Percentiles rank a stretch among this genome's conserved stretches.
phyloP scores from a whole-genome alignment of 2,329 filamentous ascomycete genomes.

The Pseudonectria buxi region DNA sequence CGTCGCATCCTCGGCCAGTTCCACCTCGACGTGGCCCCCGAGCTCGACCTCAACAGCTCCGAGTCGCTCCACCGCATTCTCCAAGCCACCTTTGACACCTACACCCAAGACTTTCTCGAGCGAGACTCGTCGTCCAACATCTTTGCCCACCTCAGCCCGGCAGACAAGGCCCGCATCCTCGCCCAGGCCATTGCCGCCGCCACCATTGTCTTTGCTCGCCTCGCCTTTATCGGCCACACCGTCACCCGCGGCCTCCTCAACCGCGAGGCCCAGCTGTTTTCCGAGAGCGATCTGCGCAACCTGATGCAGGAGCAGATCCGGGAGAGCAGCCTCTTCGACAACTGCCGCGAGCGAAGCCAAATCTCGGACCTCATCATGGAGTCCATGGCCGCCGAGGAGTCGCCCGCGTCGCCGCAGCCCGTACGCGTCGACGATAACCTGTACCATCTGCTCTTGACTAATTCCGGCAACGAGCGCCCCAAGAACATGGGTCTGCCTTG shows the following conservation, averaged over 20 bases:
- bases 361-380: slow-evolving; percentile 17
- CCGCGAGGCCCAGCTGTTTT: slow-evolving; percentile 20
- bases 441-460: slow-evolving; percentile 16
- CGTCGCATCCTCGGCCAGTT: slow-evolving; percentile 16
- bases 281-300: slow-evolving; percentile 21
- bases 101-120: slow-evolving; percentile 19
- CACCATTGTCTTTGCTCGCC: slow-evolving; percentile 17
- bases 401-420: slow-evolving; percentile 16
- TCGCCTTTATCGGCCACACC: slow-evolving; percentile 16
- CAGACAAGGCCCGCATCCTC: slow-evolving; percentile 18
- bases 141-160: slow-evolving; percentile 17
- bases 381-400: slow-evolving; percentile 21
- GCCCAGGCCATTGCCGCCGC: slow-evolving; percentile 20
- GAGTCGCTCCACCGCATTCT: slow-evolving; percentile 20
- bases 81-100: slow-evolving; percentile 22
- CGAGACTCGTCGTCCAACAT: slow-evolving; percentile 19
- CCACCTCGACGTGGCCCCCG: slow-evolving; percentile 15
- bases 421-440: slow-evolving; percentile 18
- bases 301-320: slow-evolving; percentile 20
- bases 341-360: slow-evolving; percentile 12
- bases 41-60: slow-evolving; percentile 18
- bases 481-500: slow-evolving; percentile 20
- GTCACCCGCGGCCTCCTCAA: slow-evolving; percentile 19
- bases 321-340: slow-evolving; percentile 17
- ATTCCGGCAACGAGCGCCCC: slow-evolving; percentile 16